Evolutionary conservation across 1,284 basidiomycete genomes (phyloP), one percentile per base, ranked within the genome.

Genomic region (Mycocalia duriaeana): DNA sequence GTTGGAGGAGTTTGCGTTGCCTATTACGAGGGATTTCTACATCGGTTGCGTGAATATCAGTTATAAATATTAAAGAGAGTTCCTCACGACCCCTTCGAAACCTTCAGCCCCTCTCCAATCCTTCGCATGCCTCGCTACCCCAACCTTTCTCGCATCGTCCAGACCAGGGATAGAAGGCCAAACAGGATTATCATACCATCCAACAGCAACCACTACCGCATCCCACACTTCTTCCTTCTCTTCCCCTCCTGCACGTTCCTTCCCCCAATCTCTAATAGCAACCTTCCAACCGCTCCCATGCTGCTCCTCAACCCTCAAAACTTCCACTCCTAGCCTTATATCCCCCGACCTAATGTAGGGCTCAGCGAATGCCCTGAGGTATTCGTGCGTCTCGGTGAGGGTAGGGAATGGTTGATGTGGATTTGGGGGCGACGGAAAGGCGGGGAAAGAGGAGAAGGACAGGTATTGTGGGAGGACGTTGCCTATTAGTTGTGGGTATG

Each of bases 401-500:
- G 65, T 73, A 2, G 73, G 72, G 49, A 73, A 75, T 0, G 71
- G 74, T 44, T 75, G 73, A 5, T 61, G 48, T 2, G 60, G 56
- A 4, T 53, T 48, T 1, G 55, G 49, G 1, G 64, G 60, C 5
- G 45, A 47, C 20, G 49, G 28, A 7, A 58, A 58, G 43, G 59
- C 59, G 5, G 59, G 61, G 22, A 26, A 42, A 4, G 53, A 58
- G 8, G 72, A 71, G 53, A 73, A 74, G 2, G 69, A 69, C 8
- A 76, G 61, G 46, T 67, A 75, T 40, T 74, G 66, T 1, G 75
- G 71, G 4, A 76, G 61, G 41, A 76, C 70, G 48, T 77, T 77
- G 18, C 75, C 72, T 36, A 77, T 65, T 37, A 77, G 56, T 8
- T 60, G 66, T 9, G 65, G 67, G 47, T 77, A 77, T 0, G 72